Percentiles rank a stretch among this genome's conserved stretches.
These are phyloP conservation scores for Neofusicoccum sp. DNA, from an alignment of 2,329 filamentous ascomycete species.

Conservation along the genomic window DNA sequence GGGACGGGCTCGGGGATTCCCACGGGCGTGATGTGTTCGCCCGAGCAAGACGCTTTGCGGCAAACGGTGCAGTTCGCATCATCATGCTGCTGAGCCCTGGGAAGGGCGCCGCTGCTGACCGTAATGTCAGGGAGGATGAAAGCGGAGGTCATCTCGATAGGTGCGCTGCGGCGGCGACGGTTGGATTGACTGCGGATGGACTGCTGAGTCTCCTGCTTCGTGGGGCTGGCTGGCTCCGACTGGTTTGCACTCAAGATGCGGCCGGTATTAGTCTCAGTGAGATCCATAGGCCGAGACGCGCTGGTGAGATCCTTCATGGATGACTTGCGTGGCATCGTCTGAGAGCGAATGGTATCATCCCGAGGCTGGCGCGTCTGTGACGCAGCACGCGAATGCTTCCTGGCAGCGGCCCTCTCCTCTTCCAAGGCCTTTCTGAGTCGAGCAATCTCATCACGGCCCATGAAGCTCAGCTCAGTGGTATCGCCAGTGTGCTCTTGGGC, in stretches of 20 bases:
- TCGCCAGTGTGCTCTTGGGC: slow-evolving; percentile 21
- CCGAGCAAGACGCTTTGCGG: slow-evolving; percentile 40
- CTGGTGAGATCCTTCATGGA: slow-evolving; percentile 19
- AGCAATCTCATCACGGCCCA: slow-evolving; percentile 53
- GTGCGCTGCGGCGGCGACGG: slow-evolving; percentile 49
- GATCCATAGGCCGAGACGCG: slow-evolving; percentile 15
- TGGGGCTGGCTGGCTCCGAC: slow-evolving; percentile 19
- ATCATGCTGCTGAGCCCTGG: slow-evolving; percentile 43
- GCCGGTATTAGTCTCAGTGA: slow-evolving; percentile 15
- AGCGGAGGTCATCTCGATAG: slow-evolving; percentile 60
- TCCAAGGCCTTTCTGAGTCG: slow-evolving; percentile 56
- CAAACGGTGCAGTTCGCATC: slow-evolving; percentile 58
- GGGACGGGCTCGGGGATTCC: slow-evolving; percentile 49
- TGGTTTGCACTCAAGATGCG: slow-evolving; percentile 15
- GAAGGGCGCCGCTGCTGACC: slow-evolving; percentile 37
- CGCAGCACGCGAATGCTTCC: slow-evolving; percentile 16
- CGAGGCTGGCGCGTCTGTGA: slow-evolving; percentile 35
- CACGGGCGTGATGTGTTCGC: slow-evolving; percentile 30
- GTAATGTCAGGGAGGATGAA: slow-evolving; percentile 66
- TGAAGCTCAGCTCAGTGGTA: slow-evolving; percentile 55
- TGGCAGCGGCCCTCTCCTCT: slow-evolving; percentile 47
- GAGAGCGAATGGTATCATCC: slow-evolving; percentile 41
- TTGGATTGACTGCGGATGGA: slow-evolving; percentile 51
- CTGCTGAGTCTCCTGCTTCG: slow-evolving; percentile 40
- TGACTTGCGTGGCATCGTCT: slow-evolving; percentile 14